Evolutionary conservation across 306 rosid species (phyloP).

Genomic region (Prosopis cineraria): DNA sequence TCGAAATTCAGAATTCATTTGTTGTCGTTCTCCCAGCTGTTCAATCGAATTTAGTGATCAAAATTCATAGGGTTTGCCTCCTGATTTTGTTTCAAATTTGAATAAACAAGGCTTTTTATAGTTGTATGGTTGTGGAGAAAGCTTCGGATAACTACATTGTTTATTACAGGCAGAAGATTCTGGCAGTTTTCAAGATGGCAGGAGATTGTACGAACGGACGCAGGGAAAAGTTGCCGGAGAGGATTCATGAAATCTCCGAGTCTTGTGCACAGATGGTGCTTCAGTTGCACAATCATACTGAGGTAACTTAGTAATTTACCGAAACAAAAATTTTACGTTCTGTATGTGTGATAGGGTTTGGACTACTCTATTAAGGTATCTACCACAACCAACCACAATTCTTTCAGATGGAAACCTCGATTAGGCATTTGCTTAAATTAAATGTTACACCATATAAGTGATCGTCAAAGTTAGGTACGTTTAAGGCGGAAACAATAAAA

Average conservation of each 20-base stretch:
- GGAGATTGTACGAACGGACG: slow-evolving; percentile 63
- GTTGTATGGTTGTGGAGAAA: neutral
- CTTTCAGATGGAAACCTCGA: slow-evolving; percentile 11
- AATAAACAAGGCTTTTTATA: neutral
- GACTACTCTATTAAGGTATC: no score
- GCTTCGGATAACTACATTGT: neutral
- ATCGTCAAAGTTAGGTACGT: slow-evolving; percentile 42
- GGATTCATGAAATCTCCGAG: slow-evolving; percentile 79
- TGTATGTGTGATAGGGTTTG: neutral
- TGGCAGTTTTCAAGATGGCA: slow-evolving; percentile 66
- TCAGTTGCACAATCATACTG: slow-evolving; percentile 77
- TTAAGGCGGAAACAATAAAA: slow-evolving; percentile 4
- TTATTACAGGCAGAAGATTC: slow-evolving; percentile 64
- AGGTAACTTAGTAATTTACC: slow-evolving; percentile 54
- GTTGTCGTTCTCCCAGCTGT: neutral
- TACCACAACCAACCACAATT: neutral
- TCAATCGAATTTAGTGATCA: neutral
- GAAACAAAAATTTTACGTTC: neutral
- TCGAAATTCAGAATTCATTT: neutral
- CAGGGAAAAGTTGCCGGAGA: slow-evolving; percentile 68
- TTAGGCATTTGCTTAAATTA: neutral
- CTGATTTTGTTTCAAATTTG: neutral
- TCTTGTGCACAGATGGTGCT: slow-evolving; percentile 94
- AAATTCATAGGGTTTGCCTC: neutral
- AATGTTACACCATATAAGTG: slow-evolving; percentile 3